These are phyloP conservation scores for Pythium coloratum DNA, from an alignment of 352 stramenopile genomes.

Conservation along the genomic window DNA sequence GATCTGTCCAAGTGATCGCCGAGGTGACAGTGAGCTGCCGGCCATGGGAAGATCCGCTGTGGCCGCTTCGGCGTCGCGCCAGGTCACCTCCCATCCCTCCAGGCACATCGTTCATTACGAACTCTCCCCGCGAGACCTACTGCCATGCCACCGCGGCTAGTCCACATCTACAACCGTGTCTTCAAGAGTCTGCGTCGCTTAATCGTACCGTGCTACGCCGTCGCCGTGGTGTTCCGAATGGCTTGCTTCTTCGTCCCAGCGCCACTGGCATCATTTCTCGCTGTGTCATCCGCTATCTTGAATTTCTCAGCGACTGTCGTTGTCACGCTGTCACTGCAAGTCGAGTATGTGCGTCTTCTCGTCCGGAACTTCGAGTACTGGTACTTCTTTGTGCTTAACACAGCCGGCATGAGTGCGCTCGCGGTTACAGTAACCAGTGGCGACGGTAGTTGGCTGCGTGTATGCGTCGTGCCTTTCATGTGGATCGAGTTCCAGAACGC, in stretches of 20 bases:
- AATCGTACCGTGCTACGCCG: background rate
- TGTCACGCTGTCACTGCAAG: background rate
- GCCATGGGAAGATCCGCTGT: too few relatives aligned
- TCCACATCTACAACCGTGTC: background rate
- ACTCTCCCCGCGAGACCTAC: background rate
- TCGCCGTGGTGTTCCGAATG: background rate
- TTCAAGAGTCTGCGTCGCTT: background rate
- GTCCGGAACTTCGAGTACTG: background rate
- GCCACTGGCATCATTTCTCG: background rate
- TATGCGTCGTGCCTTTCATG: conserved; percentile 14
- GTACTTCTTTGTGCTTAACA: background rate
- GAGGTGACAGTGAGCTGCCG: too few relatives aligned
- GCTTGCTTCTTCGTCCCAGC: background rate
- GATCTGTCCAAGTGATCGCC: too few relatives aligned
- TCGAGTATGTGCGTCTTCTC: background rate
- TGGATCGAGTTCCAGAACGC: conserved; percentile 20
- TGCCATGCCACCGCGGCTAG: background rate
- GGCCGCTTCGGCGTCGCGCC: too few relatives aligned
- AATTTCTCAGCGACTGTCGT: background rate
- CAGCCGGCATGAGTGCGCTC: background rate
- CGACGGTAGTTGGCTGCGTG: background rate
- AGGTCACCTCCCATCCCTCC: too few relatives aligned
- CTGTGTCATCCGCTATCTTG: background rate
- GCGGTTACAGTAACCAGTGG: background rate
- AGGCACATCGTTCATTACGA: background rate